A percentile compares a stretch with the other conserved stretches of the same genome.
phyloP scores from a whole-genome alignment of 2,329 filamentous ascomycete genomes.

The Chrysoporthe puriensis region DNA sequence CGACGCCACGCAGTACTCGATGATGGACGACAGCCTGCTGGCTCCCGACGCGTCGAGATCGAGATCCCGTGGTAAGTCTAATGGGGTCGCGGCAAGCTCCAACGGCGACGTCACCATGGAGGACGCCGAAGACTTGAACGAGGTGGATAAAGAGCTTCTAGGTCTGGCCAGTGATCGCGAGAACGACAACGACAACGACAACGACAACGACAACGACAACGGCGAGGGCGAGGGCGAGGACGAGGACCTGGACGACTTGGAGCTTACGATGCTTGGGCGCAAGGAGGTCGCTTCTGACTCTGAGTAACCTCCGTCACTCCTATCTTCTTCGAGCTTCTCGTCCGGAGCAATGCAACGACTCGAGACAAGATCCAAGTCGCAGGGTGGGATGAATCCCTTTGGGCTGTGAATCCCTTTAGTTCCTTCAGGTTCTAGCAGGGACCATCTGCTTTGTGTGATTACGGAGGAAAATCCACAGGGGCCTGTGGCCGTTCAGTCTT shows the following conservation, averaged over 20 bases:
- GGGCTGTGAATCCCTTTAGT: no score
- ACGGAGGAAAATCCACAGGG: background rate
- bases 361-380: no score
- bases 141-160: constrained; percentile 57
- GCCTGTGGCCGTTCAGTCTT: background rate
- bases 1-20: constrained; percentile 31
- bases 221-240: constrained; percentile 52
- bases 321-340: background rate
- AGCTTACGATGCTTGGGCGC: constrained; percentile 41
- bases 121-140: constrained; percentile 53
- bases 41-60: constrained; percentile 8
- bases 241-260: constrained; percentile 47
- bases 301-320: constrained; percentile 30
- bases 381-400: no score
- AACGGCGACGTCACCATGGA: constrained; percentile 51
- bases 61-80: constrained; percentile 16
- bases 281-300: constrained; percentile 39
- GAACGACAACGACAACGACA: constrained; percentile 46
- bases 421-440: background rate
- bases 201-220: constrained; percentile 50
- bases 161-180: constrained; percentile 51
- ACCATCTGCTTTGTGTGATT: background rate
- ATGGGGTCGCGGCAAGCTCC: constrained; percentile 27
- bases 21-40: constrained; percentile 26
- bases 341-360: background rate